These are phyloP conservation scores for Ambrosiella xylebori DNA, from an alignment of 2,329 filamentous ascomycete species.

Conservation along the genomic window DNA sequence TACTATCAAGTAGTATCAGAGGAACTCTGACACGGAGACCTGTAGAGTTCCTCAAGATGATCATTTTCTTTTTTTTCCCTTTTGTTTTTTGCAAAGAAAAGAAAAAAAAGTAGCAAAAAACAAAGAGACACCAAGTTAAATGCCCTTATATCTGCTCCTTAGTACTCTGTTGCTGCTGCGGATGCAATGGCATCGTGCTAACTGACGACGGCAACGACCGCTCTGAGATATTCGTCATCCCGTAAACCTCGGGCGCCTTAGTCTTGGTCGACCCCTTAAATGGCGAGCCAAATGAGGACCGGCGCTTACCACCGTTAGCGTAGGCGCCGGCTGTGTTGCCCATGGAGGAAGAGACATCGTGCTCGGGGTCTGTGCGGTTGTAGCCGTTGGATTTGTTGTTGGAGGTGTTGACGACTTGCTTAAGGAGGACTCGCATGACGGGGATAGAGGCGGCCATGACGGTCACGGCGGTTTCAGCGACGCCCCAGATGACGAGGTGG, in stretches of 20 bases:
- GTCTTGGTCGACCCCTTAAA: constrained; percentile 6
- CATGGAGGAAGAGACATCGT: background rate
- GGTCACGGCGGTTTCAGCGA: constrained; percentile 14
- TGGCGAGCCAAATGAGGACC: constrained; percentile 8
- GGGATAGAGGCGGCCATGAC: constrained; percentile 16
- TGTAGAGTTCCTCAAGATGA: background rate
- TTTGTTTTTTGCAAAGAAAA: background rate
- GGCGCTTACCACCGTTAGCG: constrained; percentile 4
- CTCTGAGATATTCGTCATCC: constrained; percentile 13
- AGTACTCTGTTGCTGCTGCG: constrained; percentile 2
- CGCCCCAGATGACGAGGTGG: constrained; percentile 14
- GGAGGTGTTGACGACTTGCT: constrained; percentile 12
- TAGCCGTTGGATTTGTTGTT: constrained; percentile 6
- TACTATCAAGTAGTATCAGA: background rate
- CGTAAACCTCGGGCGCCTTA: constrained; percentile 11
- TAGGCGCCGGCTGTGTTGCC: constrained; percentile 9
- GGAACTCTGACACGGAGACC: background rate
- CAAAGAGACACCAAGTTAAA: background rate
- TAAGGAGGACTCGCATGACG: constrained; percentile 15
- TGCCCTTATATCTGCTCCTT: constrained; percentile 5
- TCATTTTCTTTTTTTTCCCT: background rate
- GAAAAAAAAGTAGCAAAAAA: background rate
- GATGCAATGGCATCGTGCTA: constrained; percentile 11
- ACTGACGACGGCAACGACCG: constrained; percentile 9
- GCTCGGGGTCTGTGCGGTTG: constrained; percentile 11